Percentiles rank a stretch among this genome's conserved stretches.
phyloP scores from a whole-genome alignment of 306 rosid genomes.

The Prosopis cineraria region DNA sequence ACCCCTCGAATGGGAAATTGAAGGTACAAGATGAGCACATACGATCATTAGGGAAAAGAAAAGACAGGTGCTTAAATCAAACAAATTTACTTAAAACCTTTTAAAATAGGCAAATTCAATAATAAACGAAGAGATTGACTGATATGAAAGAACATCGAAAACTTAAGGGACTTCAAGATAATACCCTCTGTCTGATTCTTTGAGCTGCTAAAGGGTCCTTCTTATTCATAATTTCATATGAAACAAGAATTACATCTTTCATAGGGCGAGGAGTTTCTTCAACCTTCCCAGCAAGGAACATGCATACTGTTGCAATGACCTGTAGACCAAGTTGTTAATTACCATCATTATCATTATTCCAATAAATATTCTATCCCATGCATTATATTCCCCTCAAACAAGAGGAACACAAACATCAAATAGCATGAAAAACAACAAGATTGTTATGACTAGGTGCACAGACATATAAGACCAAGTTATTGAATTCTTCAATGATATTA shows the following conservation, averaged over 20 bases:
- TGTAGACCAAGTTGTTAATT: slow-evolving; percentile 49
- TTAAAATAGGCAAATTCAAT: slow-evolving; percentile 11
- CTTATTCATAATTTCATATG: slow-evolving; percentile 85
- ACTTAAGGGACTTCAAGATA: not conserved
- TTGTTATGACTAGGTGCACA: not conserved
- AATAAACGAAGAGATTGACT: slow-evolving; percentile 19
- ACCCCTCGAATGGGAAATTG: not conserved
- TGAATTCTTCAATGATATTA: slow-evolving; percentile 2
- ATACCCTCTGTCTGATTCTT: slow-evolving; percentile 92
- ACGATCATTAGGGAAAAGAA: not conserved
- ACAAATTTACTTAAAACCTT: not conserved
- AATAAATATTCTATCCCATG: slow-evolving; percentile 19
- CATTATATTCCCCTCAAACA: slow-evolving; percentile 4
- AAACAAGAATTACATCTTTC: slow-evolving; percentile 84
- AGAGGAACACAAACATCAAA: not conserved
- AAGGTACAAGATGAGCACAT: not conserved
- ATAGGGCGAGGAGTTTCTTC: slow-evolving; percentile 98
- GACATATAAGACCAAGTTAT: not conserved
- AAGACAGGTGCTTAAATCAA: slow-evolving; percentile 7
- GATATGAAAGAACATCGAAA: not conserved
- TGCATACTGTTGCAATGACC: slow-evolving; percentile 92
- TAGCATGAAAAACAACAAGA: not conserved
- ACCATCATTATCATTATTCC: slow-evolving; percentile 18
- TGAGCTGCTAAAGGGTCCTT: slow-evolving; percentile 87
- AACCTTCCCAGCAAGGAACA: slow-evolving; percentile 99